Percentiles rank a stretch among this genome's conserved stretches.
Conservation (phyloP, 228 moss, liverwort and hornwort genomes). For the Sphagnum magellanicum region DNA sequence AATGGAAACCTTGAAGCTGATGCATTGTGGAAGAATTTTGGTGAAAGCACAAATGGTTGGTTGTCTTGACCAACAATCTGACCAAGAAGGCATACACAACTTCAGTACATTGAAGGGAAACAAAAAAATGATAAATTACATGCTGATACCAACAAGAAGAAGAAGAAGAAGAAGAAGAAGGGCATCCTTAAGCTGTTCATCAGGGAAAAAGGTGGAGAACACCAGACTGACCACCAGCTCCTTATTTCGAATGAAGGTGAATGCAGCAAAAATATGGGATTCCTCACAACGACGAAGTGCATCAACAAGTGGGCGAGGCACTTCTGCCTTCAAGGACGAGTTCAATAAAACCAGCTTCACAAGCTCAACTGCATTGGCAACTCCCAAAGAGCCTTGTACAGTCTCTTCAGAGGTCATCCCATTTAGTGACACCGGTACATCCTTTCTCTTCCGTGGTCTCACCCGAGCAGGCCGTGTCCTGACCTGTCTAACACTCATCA, state of each 20-base stretch:
- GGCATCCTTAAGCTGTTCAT: no score
- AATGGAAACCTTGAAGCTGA: constrained; percentile 80
- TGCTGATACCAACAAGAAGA: neutral
- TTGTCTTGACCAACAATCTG: constrained; percentile 66
- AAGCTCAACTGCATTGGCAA: constrained; percentile 87
- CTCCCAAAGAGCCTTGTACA: constrained; percentile 63
- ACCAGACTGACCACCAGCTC: constrained; percentile 59
- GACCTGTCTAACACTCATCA: constrained; percentile 13
- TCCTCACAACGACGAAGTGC: constrained; percentile 77
- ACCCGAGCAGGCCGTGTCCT: constrained; percentile 27
- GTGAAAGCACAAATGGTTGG: constrained; percentile 79
- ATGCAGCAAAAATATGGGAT: constrained; percentile 75
- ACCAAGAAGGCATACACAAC: neutral
- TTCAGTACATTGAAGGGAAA: neutral
- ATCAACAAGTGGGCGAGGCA: constrained; percentile 56
- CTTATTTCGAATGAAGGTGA: constrained; percentile 67
- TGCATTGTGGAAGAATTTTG: constrained; percentile 76
- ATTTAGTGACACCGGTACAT: constrained; percentile 17
- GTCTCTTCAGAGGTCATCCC: constrained; percentile 32
- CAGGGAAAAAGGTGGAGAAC: neutral
- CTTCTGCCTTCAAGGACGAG: constrained; percentile 35
- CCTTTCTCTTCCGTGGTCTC: constrained; percentile 32
- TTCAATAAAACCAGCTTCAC: constrained; percentile 84
- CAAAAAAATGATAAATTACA: neutral
- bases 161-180: neutral